These are phyloP conservation scores for Ogataea neopini DNA, from an alignment of 805 yeast genomes.

Conservation along the genomic window DNA sequence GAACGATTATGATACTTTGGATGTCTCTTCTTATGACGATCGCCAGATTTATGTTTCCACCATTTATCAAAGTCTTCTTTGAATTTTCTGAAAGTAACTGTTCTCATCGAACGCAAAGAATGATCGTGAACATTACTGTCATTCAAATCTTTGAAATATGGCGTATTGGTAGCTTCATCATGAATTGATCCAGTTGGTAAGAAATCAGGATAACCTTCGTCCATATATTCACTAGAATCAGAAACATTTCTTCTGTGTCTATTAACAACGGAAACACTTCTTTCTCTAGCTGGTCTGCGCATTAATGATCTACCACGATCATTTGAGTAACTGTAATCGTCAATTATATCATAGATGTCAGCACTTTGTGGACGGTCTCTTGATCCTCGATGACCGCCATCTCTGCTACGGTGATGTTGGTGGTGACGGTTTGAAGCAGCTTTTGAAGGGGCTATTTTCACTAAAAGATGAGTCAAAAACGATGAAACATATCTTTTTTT, in stretches of 20 bases:
- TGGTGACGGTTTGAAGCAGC: background rate
- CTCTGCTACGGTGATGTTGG: no score
- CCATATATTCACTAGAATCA: slow-evolving; percentile 4
- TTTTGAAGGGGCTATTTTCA: slow-evolving; percentile 9
- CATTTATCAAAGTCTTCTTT: slow-evolving; percentile 20
- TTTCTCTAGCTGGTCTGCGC: slow-evolving; percentile 12
- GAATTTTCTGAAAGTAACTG: slow-evolving; percentile 15
- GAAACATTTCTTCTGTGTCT: slow-evolving; percentile 11
- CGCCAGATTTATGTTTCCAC: slow-evolving; percentile 16
- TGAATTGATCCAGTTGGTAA: slow-evolving; percentile 15
- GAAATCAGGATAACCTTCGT: slow-evolving; percentile 8
- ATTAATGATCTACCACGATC: slow-evolving; percentile 17
- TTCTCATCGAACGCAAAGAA: slow-evolving; percentile 10
- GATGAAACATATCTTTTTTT: slow-evolving; percentile 9
- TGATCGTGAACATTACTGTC: slow-evolving; percentile 5
- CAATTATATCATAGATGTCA: slow-evolving; percentile 23
- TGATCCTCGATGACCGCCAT: background rate
- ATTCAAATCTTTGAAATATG: slow-evolving; percentile 17
- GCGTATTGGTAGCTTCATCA: slow-evolving; percentile 23
- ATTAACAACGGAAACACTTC: slow-evolving; percentile 13
- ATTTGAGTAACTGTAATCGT: slow-evolving; percentile 20
- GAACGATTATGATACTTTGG: slow-evolving; percentile 6
- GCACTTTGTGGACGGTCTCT: slow-evolving; percentile 13
- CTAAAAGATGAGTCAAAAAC: slow-evolving; percentile 12
- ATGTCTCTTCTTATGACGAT: slow-evolving; percentile 8